Base-by-base conservation (phyloP, 352 stramenopile genomes). In the Blastocystis sp. region DNA sequence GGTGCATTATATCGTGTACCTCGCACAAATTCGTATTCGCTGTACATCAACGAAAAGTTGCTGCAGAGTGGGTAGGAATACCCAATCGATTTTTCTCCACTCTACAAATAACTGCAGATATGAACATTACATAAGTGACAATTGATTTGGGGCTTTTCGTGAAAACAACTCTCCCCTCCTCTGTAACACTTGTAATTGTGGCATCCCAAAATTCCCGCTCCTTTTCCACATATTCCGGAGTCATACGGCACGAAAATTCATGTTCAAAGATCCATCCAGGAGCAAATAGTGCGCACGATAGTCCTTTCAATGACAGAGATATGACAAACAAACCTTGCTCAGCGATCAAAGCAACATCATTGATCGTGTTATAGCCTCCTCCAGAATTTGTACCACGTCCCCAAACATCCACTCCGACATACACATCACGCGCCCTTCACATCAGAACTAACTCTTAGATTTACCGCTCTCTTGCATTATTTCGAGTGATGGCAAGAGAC, bases 211-310 rank as follows among this genome's bases (percentile, higher is more conserved):
- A 85, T 45, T 68, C 53, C 13, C n/a, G 26, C 50, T 85, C 73
- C 53, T 85, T 85, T 47, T 68, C 4, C 18, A 39, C 37, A 43
- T 85, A 85, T 11, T 11, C 73, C 1, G 53, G 24, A 45, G 53
- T 37, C 6, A 45, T 41, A 13, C 16, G 5, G 20, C 73, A 56
- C n/a, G 43, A 39, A 45, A 56, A 85, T n/a, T 85, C 73, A 24
- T 85, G 73, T 39, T 85, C 73, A 4, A 85, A 85, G 0, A 85
- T 65, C 73, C 73, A 85, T 18, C 73, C 73, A n/a, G 73, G 47
- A 8, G 73, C 73, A n/a, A 85, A 85, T 0, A 85, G 20, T n/a
- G 73, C 73, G 39, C 47, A 65, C 1, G 47, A 66, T 18, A 85
- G n/a, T 3, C 73, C 73, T 45, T 47, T 18, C 0, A 1, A 59